Base-by-base conservation (phyloP, 2,329 filamentous ascomycete genomes). In the Aspergillus thermomutatus region DNA sequence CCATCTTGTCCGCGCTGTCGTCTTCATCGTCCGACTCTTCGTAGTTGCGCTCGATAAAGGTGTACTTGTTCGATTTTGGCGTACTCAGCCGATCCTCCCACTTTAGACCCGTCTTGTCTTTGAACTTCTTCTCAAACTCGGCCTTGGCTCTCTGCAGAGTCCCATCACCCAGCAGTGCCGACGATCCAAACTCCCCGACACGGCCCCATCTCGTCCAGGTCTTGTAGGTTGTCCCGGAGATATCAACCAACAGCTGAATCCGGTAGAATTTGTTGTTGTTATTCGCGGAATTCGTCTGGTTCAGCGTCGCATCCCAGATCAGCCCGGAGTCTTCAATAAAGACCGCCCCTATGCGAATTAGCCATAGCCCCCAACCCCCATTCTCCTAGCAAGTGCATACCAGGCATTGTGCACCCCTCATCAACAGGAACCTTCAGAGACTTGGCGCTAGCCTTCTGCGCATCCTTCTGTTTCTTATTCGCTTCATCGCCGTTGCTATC, bases 191-290 rank as follows among this genome's bases (percentile, higher is more conserved):
- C 60, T 83, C 82, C 3, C 82, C 83, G 4, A 95, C 90, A 23
- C 91, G 84, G 23, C 91, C 91, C 90, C 89, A 95, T 55, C 90
- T 82, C 2, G 87, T 91, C 88, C 89, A 93, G 0, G 84, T 86
- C 46, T 79, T 76, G 69, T 80, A 89, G 67, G 14, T 62, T 59
- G 23, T 64, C 62, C 54, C 55, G 9, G 54, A 52, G 2, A 53
- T 52, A 5, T 54, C 51, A 17, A 52, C 45, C n/a, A 86, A 66
- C 60, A 90, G 78, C 77, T 93, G 89, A 27, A 92, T 71, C 27
- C 85, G 83, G 67, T 92, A 93, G 71, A 92, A 93, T 64, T 94
- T 94, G 72, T 94, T 93, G 72, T 89, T 89, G 68, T 93, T 94
- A 49, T 81, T 74, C 0, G 78, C 75, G 0, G 89, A 78, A 63